Base-by-base conservation (phyloP, 345 rosid species). In the Salix arbutifolia region DNA sequence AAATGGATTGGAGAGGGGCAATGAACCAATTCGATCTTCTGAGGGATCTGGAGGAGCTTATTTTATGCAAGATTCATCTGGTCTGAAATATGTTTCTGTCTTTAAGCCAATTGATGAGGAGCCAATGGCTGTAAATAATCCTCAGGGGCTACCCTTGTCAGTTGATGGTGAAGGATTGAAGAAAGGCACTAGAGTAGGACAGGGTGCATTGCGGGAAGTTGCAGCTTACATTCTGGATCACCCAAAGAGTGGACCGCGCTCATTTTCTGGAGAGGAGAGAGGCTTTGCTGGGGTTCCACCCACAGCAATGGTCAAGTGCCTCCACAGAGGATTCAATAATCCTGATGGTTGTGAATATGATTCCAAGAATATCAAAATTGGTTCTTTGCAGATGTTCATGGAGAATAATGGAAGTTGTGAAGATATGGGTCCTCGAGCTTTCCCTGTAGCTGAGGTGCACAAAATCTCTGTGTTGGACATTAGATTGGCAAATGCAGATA, bases 261-360 rank as follows among this genome's bases (percentile, higher is more conserved):
- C 85, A 4, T 84, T 77, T 69, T 70, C 74, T 70, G 75, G 75
- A 76, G 88, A 84, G 1, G 78, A 84, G 75, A 73, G 75, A 12
- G 97, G 97, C 33, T 94, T 90, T 84, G 86, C 98, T 76, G 96
- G 96, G 37, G 97, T 94, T 76, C 97, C 97, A 5, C 98, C 93
- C 18, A 94, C 97, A 40, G 78, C 83, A 50, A 88, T 94, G 92
- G 89, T 94, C 76, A 88, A 79, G 86, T 92, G 98, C 82, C 83
- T 90, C 82, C 96, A 92, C 85, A 84, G 79, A 81, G 90, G 83
- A 64, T 92, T 91, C 77, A 86, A 89, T 80, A 84, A 91, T 80
- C 95, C 92, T 50, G 83, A 82, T 9, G 95, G 93, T 77, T 92
- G 76, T 77, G 80, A 78, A 61, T 53, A 38, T 75, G 52, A 87